Evolutionary conservation across 352 stramenopile species (phyloP), one percentile per base, ranked within the genome.

Genomic region (Phytophthora hibernalis): DNA sequence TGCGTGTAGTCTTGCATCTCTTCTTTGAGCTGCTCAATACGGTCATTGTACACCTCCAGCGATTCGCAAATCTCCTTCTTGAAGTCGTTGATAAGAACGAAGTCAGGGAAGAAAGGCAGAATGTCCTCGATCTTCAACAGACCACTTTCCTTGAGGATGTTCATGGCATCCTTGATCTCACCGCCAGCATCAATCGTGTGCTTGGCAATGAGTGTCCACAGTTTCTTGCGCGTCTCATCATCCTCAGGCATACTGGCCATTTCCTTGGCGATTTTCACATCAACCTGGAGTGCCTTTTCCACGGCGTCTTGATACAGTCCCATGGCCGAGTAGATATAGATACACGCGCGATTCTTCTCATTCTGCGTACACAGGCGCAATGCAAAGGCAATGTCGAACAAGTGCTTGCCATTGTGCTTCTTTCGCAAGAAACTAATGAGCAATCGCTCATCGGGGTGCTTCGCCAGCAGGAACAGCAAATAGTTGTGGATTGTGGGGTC

Each of bases 251-350:
- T 94, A 58, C 92, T 93, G 1, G 94, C 92, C 82, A 97, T 97
- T 65, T 95, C 83, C 66, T 98, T 98, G 7, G 94, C 94, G 50
- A 98, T 96, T 64, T 97, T 92, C n/a, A 97, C 83, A 69, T 96
- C 89, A 16, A 95, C 88, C 72, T 96, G 89, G 12, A 97, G 74
- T 2, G 90, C 90, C 50, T 97, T 96, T 58, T 96, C 90, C 4
- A 98, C 93, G 1, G 93, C 93, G 45, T 98, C 93, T 47, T 97
- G 90, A 68, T 91, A 98, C 21, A 98, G 59, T 0, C 89, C 89
- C 90, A 98, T 97, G 16, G 89, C 89, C 13, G 91, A 96, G 72
- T 98, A 98, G 45, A 98, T 97, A 75, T 97, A 96, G 44, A 98
- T 97, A 70, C 91, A 97, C 20, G 93, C 92, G 50, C 87, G 89